Evolutionary conservation across 192 early-diverging fungal species (phyloP).

Genomic region (Podila epicladia): DNA sequence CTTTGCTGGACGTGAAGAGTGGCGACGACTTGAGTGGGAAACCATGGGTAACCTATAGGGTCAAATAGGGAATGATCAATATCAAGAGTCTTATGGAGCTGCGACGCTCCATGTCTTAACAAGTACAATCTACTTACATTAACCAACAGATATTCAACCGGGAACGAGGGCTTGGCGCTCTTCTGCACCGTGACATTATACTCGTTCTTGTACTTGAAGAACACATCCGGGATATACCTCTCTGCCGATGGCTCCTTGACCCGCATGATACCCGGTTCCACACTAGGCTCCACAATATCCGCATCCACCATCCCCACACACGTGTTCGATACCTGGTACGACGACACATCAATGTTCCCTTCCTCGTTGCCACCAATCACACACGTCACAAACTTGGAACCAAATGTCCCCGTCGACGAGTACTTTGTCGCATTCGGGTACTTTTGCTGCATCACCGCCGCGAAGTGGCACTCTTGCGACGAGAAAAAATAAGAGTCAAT

Average conservation of each 20-base stretch:
- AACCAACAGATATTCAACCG: constrained; percentile 95
- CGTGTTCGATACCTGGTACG: constrained; percentile 94
- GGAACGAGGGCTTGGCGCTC: constrained; percentile 94
- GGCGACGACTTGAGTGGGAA: constrained; percentile 85
- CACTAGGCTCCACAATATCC: constrained; percentile 91
- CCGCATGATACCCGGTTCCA: constrained; percentile 86
- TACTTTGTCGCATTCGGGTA: constrained; percentile 78
- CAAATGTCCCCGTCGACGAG: constrained; percentile 81
- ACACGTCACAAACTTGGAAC: constrained; percentile 95
- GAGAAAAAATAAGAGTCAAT: constrained; percentile 93
- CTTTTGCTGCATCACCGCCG: constrained; percentile 84
- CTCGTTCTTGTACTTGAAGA: constrained; percentile 96
- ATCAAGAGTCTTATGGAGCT: background rate
- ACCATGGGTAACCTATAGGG: constrained; percentile 81
- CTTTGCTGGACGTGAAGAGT: constrained; percentile 68
- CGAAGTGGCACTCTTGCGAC: constrained; percentile 87
- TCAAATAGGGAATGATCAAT: constrained; percentile 5
- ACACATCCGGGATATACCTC: constrained; percentile 95
- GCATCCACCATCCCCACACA: constrained; percentile 90
- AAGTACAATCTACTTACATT: constrained; percentile 68
- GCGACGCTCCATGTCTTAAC: no score
- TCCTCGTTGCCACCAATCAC: constrained; percentile 92
- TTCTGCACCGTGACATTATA: constrained; percentile 89
- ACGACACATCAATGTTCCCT: constrained; percentile 83
- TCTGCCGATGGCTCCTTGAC: constrained; percentile 76